Percentiles rank a stretch among this genome's conserved stretches.
Evolutionary conservation across 192 early-diverging fungal genomes (phyloP).

Genomic region (Coemansia sp.): DNA sequence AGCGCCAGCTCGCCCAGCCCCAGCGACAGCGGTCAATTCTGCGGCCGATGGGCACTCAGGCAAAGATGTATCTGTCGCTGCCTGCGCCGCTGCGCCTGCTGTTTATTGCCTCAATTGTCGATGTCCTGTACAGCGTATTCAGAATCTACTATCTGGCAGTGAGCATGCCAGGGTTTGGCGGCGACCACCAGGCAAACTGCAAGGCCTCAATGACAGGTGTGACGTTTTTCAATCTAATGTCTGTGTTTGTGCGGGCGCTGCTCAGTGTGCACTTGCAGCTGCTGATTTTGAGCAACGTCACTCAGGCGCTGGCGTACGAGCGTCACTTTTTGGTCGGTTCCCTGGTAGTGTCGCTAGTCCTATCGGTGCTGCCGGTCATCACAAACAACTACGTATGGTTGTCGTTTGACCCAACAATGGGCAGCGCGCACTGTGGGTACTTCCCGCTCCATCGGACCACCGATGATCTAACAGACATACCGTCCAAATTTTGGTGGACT

Average conservation of each 20-base stretch:
- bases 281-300: constrained; percentile 31
- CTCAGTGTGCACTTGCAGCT: constrained; percentile 47
- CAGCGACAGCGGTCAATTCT: constrained; percentile 31
- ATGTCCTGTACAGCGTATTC: constrained; percentile 42
- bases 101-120: constrained; percentile 44
- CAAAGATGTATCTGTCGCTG: constrained; percentile 40
- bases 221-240: constrained; percentile 44
- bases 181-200: constrained; percentile 35
- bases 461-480: background rate
- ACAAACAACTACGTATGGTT: constrained; percentile 48
- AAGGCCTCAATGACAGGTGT: constrained; percentile 41
- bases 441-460: constrained; percentile 30
- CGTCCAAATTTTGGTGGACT: constrained; percentile 12
- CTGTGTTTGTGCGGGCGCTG: constrained; percentile 45
- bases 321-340: constrained; percentile 31
- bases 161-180: constrained; percentile 33
- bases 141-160: constrained; percentile 37
- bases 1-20: background rate
- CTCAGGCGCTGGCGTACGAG: constrained; percentile 31
- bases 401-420: constrained; percentile 32
- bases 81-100: constrained; percentile 38
- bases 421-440: constrained; percentile 42
- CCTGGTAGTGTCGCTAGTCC: constrained; percentile 17
- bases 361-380: constrained; percentile 27
- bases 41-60: constrained; percentile 38